Evolutionary conservation across 768 basidiomycete species (phyloP).

Genomic region (Boletellus ananiceps): DNA sequence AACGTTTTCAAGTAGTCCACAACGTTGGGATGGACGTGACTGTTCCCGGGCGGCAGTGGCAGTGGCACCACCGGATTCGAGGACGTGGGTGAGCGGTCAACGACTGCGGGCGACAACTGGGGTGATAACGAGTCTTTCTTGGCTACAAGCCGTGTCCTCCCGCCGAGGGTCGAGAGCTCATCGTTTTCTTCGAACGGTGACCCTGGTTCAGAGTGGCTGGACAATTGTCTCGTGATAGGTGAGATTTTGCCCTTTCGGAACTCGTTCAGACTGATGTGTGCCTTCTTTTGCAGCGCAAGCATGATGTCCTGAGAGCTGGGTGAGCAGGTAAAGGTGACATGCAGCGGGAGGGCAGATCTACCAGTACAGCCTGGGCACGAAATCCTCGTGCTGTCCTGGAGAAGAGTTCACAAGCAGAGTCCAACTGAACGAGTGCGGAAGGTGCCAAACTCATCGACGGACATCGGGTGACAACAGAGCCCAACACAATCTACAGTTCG

Average conservation of each 20-base stretch:
- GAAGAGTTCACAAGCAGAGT: conserved; percentile 72
- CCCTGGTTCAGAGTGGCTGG: conserved; percentile 36
- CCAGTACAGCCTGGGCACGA: conserved; percentile 60
- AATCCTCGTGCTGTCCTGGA: conserved; percentile 65
- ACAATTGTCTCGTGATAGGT: conserved; percentile 34
- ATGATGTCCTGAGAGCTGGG: conserved; percentile 49
- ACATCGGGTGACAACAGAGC: conserved; percentile 72
- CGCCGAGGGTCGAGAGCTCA: conserved; percentile 59
- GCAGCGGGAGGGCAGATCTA: conserved; percentile 27
- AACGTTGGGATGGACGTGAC: conserved; percentile 56
- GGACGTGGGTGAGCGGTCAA: conserved; percentile 67
- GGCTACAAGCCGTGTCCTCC: conserved; percentile 60
- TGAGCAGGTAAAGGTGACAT: conserved; percentile 10
- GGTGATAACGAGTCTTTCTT: conserved; percentile 58
- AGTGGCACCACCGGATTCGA: conserved; percentile 70
- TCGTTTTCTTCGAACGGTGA: conserved; percentile 53
- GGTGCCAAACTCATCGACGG: conserved; percentile 76
- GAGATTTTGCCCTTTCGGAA: conserved; percentile 55
- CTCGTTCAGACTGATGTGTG: conserved; percentile 60
- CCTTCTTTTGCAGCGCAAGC: conserved; percentile 58
- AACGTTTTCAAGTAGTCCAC: conserved; percentile 69
- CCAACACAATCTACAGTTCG: conserved; percentile 51
- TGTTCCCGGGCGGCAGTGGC: conserved; percentile 49
- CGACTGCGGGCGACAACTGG: conserved; percentile 33
- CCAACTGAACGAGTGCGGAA: conserved; percentile 66